These are phyloP conservation scores for Irpex sp. DNA, from an alignment of 1,284 basidiomycete species.

Conservation along the genomic window DNA sequence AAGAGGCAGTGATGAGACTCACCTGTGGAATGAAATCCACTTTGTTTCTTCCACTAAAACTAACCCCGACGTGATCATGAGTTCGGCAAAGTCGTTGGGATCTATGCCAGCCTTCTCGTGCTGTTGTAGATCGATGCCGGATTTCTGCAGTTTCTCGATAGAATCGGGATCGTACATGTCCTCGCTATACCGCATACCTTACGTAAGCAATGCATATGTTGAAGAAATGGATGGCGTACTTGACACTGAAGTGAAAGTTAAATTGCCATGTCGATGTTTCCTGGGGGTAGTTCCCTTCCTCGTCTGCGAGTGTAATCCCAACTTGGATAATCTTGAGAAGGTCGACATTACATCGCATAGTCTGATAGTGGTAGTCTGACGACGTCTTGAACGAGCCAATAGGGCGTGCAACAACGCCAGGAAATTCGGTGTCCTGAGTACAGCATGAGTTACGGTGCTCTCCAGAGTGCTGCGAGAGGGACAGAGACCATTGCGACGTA, in stretches of 20 bases:
- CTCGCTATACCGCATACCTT: slow-evolving; percentile 48
- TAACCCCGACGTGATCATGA: slow-evolving; percentile 94
- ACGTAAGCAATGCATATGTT: slow-evolving; percentile 19
- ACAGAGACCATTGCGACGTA: slow-evolving; percentile 88
- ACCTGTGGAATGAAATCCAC: slow-evolving; percentile 99
- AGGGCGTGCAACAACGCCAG: slow-evolving; percentile 95
- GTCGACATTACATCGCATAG: slow-evolving; percentile 99
- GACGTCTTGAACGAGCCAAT: slow-evolving; percentile 96
- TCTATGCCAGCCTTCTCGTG: slow-evolving; percentile 92
- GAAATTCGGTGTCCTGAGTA: slow-evolving; percentile 94
- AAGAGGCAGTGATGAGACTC: slow-evolving; percentile 29
- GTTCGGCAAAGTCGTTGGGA: slow-evolving; percentile 95
- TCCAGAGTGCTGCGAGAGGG: slow-evolving; percentile 10
- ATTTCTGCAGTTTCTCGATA: slow-evolving; percentile 91
- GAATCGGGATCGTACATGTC: slow-evolving; percentile 99
- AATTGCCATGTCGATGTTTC: slow-evolving; percentile 98
- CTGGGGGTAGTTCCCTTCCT: slow-evolving; percentile 86
- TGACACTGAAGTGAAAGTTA: slow-evolving; percentile 93
- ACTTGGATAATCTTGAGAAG: slow-evolving; percentile 97
- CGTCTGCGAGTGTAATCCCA: slow-evolving; percentile 92
- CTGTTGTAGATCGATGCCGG: slow-evolving; percentile 93
- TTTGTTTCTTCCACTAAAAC: slow-evolving; percentile 88
- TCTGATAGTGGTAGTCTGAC: slow-evolving; percentile 99
- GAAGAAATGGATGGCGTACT: slow-evolving; percentile 47
- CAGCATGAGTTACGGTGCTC: slow-evolving; percentile 17